These are phyloP conservation scores for Pythium volutum DNA, from an alignment of 352 stramenopile species.

Conservation along the genomic window DNA sequence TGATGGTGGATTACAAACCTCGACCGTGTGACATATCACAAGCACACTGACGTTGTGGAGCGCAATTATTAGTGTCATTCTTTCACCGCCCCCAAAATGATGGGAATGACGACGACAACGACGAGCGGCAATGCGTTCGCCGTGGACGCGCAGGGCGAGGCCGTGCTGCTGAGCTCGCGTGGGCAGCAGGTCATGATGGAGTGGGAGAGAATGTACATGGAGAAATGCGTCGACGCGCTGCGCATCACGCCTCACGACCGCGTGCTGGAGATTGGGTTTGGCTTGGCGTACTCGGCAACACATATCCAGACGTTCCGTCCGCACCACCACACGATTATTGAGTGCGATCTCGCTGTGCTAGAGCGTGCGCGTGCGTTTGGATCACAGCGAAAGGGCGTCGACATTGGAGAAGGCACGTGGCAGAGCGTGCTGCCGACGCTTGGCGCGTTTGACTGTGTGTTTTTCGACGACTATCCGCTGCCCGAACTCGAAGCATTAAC, in stretches of 20 bases:
- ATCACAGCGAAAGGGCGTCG: conserved; percentile 27
- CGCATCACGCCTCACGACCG: conserved; percentile 35
- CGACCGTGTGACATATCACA: conserved; percentile 1
- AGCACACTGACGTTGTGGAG: no score
- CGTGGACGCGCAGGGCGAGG: conserved; percentile 38
- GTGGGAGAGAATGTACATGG: conserved; percentile 86
- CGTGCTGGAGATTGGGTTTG: conserved; percentile 88
- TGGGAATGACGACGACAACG: conserved; percentile 25
- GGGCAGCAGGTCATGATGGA: conserved; percentile 89
- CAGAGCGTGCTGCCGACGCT: conserved; percentile 52
- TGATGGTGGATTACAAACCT: conserved; percentile 8
- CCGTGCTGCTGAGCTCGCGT: conserved; percentile 61
- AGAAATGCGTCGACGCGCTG: conserved; percentile 62
- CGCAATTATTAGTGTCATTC: neutral
- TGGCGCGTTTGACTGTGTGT: conserved; percentile 70
- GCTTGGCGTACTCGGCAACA: conserved; percentile 74
- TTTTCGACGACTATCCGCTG: conserved; percentile 82
- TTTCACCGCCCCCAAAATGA: neutral
- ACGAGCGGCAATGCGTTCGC: conserved; percentile 44
- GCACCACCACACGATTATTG: conserved; percentile 66
- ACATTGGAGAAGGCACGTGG: conserved; percentile 66
- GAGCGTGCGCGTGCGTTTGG: conserved; percentile 43
- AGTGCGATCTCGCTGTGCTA: conserved; percentile 69
- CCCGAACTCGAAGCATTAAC: conserved; percentile 42
- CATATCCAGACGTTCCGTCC: conserved; percentile 61